Conservation (phyloP, 495 filamentous ascomycete genomes). For the Podospora conica region DNA sequence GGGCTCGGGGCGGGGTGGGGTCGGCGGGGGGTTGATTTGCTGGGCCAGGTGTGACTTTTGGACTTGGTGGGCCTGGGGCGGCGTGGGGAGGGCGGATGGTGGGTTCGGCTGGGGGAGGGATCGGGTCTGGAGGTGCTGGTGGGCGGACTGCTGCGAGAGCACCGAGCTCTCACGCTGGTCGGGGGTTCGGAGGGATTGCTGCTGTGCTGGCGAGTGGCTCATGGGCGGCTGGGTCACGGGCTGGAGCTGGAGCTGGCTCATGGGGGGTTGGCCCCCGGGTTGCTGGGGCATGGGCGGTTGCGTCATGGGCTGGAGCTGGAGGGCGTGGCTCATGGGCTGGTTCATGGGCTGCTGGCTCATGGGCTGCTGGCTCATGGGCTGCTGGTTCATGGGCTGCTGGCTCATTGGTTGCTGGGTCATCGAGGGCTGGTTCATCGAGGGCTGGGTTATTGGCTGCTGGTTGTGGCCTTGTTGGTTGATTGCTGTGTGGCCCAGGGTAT, state of each 20-base stretch:
- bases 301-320: neutral
- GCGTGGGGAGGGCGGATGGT: conserved; percentile 20
- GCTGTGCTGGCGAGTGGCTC: conserved; percentile 8
- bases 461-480: conserved; percentile 17
- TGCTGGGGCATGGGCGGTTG: conserved; percentile 24
- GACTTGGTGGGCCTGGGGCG: conserved; percentile 23
- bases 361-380: conserved; percentile 18
- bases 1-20: conserved; percentile 34
- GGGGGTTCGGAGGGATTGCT: conserved; percentile 25
- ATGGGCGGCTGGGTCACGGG: conserved; percentile 19
- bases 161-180: conserved; percentile 31
- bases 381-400: conserved; percentile 19
- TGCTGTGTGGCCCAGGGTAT: conserved; percentile 15
- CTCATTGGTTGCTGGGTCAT: conserved; percentile 15
- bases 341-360: conserved; percentile 10
- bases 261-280: conserved; percentile 14
- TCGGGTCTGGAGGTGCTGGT: conserved; percentile 22
- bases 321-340: conserved; percentile 9
- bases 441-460: conserved; percentile 13
- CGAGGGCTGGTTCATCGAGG: conserved; percentile 15
- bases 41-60: conserved; percentile 21
- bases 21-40: conserved; percentile 31
- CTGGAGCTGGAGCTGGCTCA: conserved; percentile 21
- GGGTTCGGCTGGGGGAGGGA: conserved; percentile 24
- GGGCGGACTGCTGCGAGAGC: conserved; percentile 23